Percentiles rank a stretch among this genome's conserved stretches.
Evolutionary conservation across 352 stramenopile species (phyloP).

Genomic region (Phytophthora ohioensis): DNA sequence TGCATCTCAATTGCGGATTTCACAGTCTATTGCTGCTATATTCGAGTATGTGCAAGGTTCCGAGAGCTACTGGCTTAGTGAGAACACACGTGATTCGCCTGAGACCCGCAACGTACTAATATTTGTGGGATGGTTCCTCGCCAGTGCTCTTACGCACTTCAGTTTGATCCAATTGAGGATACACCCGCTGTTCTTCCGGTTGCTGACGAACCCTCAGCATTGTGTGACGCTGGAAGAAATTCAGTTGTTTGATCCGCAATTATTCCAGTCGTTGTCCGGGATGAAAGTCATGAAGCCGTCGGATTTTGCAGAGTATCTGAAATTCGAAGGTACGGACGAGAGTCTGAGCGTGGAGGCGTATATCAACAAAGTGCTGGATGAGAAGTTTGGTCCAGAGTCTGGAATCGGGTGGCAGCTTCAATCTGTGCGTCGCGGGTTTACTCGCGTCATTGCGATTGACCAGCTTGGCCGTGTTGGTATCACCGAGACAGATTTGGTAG

Average conservation of each 20-base stretch:
- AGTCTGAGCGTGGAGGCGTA: constrained; percentile 58
- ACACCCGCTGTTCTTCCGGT: constrained; percentile 59
- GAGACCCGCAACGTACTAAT: constrained; percentile 45
- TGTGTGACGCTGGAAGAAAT: constrained; percentile 58
- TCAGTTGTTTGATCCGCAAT: constrained; percentile 47
- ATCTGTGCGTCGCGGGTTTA: constrained; percentile 55
- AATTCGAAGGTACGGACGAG: constrained; percentile 56
- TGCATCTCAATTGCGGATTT: constrained; percentile 51
- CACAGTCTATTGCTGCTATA: constrained; percentile 45
- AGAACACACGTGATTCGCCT: constrained; percentile 40
- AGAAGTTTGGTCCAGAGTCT: constrained; percentile 59
- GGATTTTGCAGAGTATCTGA: constrained; percentile 64
- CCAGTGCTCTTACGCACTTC: constrained; percentile 58
- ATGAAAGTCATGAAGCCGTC: constrained; percentile 56
- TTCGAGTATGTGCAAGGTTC: constrained; percentile 70
- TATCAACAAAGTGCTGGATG: constrained; percentile 49
- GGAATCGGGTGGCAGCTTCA: constrained; percentile 61
- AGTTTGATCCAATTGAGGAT: constrained; percentile 48
- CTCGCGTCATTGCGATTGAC: constrained; percentile 43
- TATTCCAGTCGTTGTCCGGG: constrained; percentile 54
- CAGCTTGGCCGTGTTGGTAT: constrained; percentile 36
- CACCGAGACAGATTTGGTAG: constrained; percentile 40
- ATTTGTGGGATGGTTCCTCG: constrained; percentile 77
- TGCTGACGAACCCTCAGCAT: constrained; percentile 49
- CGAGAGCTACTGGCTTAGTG: constrained; percentile 74